Conservation (phyloP, 2,329 filamentous ascomycete genomes). For the Colletotrichum limetticola region DNA sequence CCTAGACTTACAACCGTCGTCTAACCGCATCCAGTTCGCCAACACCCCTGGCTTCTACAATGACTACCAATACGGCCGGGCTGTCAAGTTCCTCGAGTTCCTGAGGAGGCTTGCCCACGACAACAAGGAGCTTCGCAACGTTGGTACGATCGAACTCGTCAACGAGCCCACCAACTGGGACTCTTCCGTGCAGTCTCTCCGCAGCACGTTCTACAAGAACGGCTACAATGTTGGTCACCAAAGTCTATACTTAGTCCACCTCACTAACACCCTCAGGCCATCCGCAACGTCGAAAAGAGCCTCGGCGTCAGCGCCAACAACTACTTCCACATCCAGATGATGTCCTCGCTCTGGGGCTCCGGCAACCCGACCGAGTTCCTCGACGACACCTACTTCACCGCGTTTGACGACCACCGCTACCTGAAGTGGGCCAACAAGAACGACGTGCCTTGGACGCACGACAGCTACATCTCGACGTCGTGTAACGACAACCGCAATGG, state of each 20-base stretch:
- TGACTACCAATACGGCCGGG: slow-evolving; percentile 66
- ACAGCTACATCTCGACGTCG: slow-evolving; percentile 60
- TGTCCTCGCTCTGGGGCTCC: slow-evolving; percentile 64
- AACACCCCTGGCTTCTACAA: slow-evolving; percentile 63
- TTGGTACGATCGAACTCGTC: slow-evolving; percentile 68
- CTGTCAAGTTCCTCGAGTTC: slow-evolving; percentile 65
- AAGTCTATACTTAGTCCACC: neutral
- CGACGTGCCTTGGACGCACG: slow-evolving; percentile 53
- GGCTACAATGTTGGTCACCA: slow-evolving; percentile 43
- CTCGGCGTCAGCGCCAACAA: slow-evolving; percentile 54
- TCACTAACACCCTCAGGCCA: slow-evolving; percentile 43
- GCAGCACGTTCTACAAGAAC: slow-evolving; percentile 57
- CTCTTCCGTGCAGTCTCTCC: slow-evolving; percentile 45
- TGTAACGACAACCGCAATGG: slow-evolving; percentile 58
- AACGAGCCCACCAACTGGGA: slow-evolving; percentile 64
- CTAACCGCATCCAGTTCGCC: slow-evolving; percentile 33
- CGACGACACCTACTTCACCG: slow-evolving; percentile 53
- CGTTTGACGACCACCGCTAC: slow-evolving; percentile 70
- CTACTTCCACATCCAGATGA: slow-evolving; percentile 62
- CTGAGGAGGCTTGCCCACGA: slow-evolving; percentile 63
- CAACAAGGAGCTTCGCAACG: slow-evolving; percentile 59
- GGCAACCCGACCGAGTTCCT: slow-evolving; percentile 62
- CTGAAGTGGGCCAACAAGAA: slow-evolving; percentile 60
- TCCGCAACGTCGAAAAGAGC: slow-evolving; percentile 59
- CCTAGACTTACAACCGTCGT: neutral